These are phyloP conservation scores for Daldinia sp. DNA, from an alignment of 2,329 filamentous ascomycete species.

Conservation along the genomic window DNA sequence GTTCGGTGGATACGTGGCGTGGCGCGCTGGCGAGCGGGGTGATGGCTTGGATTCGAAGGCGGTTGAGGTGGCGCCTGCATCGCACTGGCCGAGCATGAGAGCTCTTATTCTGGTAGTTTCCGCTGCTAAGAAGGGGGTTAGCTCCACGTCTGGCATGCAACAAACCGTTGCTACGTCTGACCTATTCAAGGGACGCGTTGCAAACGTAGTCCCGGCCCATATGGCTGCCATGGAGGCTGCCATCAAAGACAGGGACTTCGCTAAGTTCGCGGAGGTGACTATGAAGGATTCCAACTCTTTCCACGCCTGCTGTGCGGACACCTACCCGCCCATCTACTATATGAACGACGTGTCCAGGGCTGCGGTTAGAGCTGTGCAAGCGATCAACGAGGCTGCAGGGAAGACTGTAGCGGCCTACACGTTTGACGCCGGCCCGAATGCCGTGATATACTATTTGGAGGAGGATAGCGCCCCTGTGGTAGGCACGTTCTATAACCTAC, in stretches of 20 bases:
- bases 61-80: constrained; percentile 86
- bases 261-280: constrained; percentile 86
- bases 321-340: constrained; percentile 97
- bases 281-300: constrained; percentile 98
- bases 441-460: constrained; percentile 94
- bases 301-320: constrained; percentile 94
- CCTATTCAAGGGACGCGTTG: constrained; percentile 83
- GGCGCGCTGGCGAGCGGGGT: constrained; percentile 80
- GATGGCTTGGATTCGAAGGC: constrained; percentile 91
- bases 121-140: constrained; percentile 95
- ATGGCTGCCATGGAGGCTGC: constrained; percentile 90
- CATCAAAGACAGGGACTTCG: constrained; percentile 82
- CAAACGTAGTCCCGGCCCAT: constrained; percentile 80
- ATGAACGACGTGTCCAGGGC: constrained; percentile 93
- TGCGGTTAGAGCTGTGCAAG: constrained; percentile 88
- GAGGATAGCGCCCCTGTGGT: constrained; percentile 79
- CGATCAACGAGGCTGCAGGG: constrained; percentile 84
- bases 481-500: constrained; percentile 78
- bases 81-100: constrained; percentile 96
- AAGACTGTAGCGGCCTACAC: constrained; percentile 91
- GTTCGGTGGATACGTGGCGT: constrained; percentile 96
- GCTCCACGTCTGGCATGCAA: constrained; percentile 95
- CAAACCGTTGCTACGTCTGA: constrained; percentile 91
- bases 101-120: constrained; percentile 91
- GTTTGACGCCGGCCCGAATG: constrained; percentile 97